phyloP scores from a whole-genome alignment of 2,329 filamentous ascomycete species.

The Phaeosphaeria sp. region DNA sequence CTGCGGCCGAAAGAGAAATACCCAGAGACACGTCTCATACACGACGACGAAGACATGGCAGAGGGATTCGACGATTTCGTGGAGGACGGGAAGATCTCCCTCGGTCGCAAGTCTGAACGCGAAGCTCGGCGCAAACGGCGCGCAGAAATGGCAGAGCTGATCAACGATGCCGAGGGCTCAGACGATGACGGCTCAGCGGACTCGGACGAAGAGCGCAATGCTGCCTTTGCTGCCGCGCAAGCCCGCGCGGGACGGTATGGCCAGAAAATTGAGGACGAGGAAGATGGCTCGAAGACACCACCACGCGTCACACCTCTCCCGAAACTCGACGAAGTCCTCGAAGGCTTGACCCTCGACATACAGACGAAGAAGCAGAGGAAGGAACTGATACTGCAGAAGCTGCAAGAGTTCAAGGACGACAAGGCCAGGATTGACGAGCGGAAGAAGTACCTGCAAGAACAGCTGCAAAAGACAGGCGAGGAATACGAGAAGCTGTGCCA shows the following conservation, averaged over 20 bases:
- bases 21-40: constrained; percentile 73
- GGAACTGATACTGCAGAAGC: constrained; percentile 64
- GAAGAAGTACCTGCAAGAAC: constrained; percentile 79
- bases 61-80: constrained; percentile 95
- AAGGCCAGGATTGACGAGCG: constrained; percentile 71
- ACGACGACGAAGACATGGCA: constrained; percentile 88
- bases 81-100: constrained; percentile 79
- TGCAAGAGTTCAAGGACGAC: constrained; percentile 73
- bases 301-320: constrained; percentile 81
- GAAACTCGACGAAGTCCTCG: constrained; percentile 71
- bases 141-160: constrained; percentile 82
- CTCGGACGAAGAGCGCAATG: constrained; percentile 68
- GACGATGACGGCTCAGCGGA: constrained; percentile 75
- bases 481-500: constrained; percentile 67
- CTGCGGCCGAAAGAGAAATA: constrained; percentile 66
- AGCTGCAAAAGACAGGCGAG: constrained; percentile 82
- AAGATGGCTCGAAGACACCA: constrained; percentile 64
- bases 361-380: constrained; percentile 67
- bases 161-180: constrained; percentile 77
- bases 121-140: constrained; percentile 71
- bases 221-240: constrained; percentile 87
- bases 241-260: constrained; percentile 86
- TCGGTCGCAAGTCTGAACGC: constrained; percentile 80
- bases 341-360: constrained; percentile 67
- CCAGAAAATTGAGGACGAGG: constrained; percentile 53